Evolutionary conservation across 2,329 filamentous ascomycete genomes (phyloP), one percentile per base, ranked within the genome.

Genomic region (Talaromyces rugulosus): DNA sequence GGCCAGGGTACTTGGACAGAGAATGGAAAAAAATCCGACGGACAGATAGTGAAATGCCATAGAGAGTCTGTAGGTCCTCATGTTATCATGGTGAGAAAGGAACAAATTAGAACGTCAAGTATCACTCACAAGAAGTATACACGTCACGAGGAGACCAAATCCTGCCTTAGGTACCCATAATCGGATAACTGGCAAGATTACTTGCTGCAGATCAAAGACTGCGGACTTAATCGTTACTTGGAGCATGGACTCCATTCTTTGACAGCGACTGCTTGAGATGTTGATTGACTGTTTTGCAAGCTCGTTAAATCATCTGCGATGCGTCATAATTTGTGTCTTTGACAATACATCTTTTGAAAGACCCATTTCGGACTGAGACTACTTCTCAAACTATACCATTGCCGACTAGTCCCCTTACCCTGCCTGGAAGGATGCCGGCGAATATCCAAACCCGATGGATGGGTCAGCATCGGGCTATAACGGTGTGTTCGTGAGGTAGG

Each of bases 1-100:
- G 63, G n/a, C 63, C 63, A 12, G 63, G 63, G 14, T 63, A 63
- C 30, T 55, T 58, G 23, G 61, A 34, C 9, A 56, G 31, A 36
- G 53, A 30, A 23, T 56, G 53, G 31, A 56, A 40, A 7, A 56
- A 23, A 56, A 54, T 30, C n/a, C 28, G 16, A 14, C 31, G 28
- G 28, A 33, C 27, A 33, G 23, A 54, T 54, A 54, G 5, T 54
- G 51, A 54, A 54, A 30, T 12, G 27, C 51, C 51, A 54, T 54
- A 54, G 11, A 54, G 7, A 54, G 31, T 33, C 51, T 54, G 51
- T 33, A 31, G 51, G 12, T 27, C 8, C 8, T 53, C 23, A 5
- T 30, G n/a, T 30, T 27, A 53, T 33, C 11, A 33, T 33, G 28
- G 51, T 54, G 14, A 14, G 36, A 40, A 27, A 12, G 23, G 47